A percentile compares a stretch with the other conserved stretches of the same genome.
These are phyloP conservation scores for Trypanosoma brucei DNA, from an alignment of 208 protist genomes.

Conservation along the genomic window DNA sequence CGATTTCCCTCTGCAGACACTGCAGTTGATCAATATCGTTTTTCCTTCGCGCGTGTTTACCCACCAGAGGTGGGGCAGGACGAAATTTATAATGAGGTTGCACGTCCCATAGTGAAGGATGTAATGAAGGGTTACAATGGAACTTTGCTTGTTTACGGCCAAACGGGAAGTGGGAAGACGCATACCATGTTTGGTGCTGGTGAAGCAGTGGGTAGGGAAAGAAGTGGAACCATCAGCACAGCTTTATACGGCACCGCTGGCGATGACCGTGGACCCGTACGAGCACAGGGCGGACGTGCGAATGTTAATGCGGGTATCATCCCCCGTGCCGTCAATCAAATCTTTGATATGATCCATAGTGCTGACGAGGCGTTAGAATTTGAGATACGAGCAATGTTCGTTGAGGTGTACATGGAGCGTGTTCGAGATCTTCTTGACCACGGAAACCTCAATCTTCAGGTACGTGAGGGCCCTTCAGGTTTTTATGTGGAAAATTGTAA, in stretches of 20 bases:
- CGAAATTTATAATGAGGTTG: constrained; percentile 81
- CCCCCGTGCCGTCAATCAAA: constrained; percentile 86
- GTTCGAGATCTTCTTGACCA: constrained; percentile 92
- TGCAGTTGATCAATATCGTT: constrained; percentile 18
- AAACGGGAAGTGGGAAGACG: constrained; percentile 90
- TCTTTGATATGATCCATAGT: constrained; percentile 85
- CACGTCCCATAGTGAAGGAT: constrained; percentile 82
- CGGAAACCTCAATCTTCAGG: constrained; percentile 26
- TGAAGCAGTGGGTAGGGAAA: constrained; percentile 13
- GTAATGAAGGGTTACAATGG: constrained; percentile 88
- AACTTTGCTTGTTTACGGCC: constrained; percentile 88
- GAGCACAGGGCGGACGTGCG: background rate
- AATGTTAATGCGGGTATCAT: constrained; percentile 75
- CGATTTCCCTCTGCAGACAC: background rate
- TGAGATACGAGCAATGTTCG: constrained; percentile 91
- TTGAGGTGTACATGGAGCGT: constrained; percentile 98
- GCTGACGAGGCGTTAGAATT: constrained; percentile 81
- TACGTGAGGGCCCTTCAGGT: constrained; percentile 68
- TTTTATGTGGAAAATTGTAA: constrained; percentile 91
- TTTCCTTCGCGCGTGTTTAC: constrained; percentile 70
- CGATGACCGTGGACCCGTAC: background rate
- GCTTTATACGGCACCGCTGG: background rate
- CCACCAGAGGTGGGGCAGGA: constrained; percentile 42
- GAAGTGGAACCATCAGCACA: constrained; percentile 7
- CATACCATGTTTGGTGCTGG: constrained; percentile 82